phyloP scores from a whole-genome alignment of 2,329 filamentous ascomycete species.

The Furcasterigmium furcatum region DNA sequence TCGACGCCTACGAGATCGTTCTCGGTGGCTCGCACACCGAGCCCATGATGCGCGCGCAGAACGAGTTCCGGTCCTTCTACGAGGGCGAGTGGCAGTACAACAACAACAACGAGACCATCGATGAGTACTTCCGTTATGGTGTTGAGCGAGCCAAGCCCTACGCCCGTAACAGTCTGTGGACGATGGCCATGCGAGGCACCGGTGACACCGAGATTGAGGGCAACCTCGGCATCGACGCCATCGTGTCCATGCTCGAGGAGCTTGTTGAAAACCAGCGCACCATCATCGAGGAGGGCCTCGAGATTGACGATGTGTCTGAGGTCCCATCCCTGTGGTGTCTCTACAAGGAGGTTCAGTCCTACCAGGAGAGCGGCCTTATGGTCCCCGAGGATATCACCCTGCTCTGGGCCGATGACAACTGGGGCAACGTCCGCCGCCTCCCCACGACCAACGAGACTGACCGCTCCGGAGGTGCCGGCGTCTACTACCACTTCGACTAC shows the following conservation, averaged over 20 bases:
- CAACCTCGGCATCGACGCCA: slow-evolving; percentile 47
- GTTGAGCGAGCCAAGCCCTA: slow-evolving; percentile 63
- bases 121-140: slow-evolving; percentile 66
- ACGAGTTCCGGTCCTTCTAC: slow-evolving; percentile 51
- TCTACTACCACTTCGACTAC: slow-evolving; percentile 61
- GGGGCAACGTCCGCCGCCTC: slow-evolving; percentile 61
- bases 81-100: slow-evolving; percentile 67
- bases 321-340: slow-evolving; percentile 71
- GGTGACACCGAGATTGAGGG: slow-evolving; percentile 60
- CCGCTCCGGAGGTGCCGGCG: slow-evolving; percentile 60
- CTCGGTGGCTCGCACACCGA: slow-evolving; percentile 73
- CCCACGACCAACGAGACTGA: slow-evolving; percentile 56
- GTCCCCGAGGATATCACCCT: slow-evolving; percentile 64
- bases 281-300: slow-evolving; percentile 55
- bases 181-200: slow-evolving; percentile 67
- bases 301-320: slow-evolving; percentile 39
- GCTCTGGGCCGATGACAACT: slow-evolving; percentile 69
- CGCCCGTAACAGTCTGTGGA: slow-evolving; percentile 62
- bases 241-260: slow-evolving; percentile 55
- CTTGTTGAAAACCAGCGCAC: slow-evolving; percentile 58
- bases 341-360: slow-evolving; percentile 72
- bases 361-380: slow-evolving; percentile 59
- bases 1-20: slow-evolving; percentile 72
- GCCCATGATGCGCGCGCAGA: slow-evolving; percentile 62
- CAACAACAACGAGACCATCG: slow-evolving; percentile 65